These are phyloP conservation scores for Lyophyllum semitale DNA, from an alignment of 768 basidiomycete genomes.

Conservation along the genomic window DNA sequence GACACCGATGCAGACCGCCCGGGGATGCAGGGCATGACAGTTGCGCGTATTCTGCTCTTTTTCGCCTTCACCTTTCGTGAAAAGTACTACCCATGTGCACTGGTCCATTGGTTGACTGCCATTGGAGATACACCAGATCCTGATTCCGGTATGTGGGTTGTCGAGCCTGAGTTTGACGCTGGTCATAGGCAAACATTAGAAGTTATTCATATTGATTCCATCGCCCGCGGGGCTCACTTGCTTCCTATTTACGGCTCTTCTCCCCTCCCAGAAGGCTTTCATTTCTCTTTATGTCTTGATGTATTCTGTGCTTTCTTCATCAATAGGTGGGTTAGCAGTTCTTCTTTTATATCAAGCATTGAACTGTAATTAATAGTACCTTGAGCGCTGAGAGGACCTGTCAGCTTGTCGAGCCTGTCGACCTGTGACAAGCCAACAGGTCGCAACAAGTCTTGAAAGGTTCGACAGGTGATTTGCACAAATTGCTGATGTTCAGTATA, in stretches of 20 bases:
- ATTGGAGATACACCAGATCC: slow-evolving; percentile 8
- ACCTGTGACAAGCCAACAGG: too few species aligned
- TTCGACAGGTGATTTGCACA: too few species aligned
- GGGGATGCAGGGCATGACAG: slow-evolving; percentile 27
- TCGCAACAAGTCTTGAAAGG: too few species aligned
- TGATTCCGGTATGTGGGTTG: slow-evolving; percentile 21
- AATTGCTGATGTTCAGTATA: too few species aligned
- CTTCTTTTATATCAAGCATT: too few species aligned
- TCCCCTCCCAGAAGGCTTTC: slow-evolving; percentile 11
- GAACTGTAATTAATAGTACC: too few species aligned
- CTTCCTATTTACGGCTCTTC: slow-evolving; percentile 23
- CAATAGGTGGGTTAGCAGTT: too few species aligned
- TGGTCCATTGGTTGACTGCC: slow-evolving; percentile 6
- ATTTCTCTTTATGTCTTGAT: slow-evolving; percentile 22
- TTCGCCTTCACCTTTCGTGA: slow-evolving; percentile 27
- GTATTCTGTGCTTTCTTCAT: slow-evolving; percentile 15
- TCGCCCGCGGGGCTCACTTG: slow-evolving; percentile 26
- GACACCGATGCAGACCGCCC: slow-evolving; percentile 16
- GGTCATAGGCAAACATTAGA: background rate
- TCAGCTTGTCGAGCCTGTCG: too few species aligned
- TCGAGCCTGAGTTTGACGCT: background rate
- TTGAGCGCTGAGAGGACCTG: too few species aligned
- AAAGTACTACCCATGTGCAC: slow-evolving; percentile 3
- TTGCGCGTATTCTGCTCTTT: slow-evolving; percentile 28
- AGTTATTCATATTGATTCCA: slow-evolving; percentile 20